These are phyloP conservation scores for Trifolium repens DNA, from an alignment of 306 rosid species.

Conservation along the genomic window DNA sequence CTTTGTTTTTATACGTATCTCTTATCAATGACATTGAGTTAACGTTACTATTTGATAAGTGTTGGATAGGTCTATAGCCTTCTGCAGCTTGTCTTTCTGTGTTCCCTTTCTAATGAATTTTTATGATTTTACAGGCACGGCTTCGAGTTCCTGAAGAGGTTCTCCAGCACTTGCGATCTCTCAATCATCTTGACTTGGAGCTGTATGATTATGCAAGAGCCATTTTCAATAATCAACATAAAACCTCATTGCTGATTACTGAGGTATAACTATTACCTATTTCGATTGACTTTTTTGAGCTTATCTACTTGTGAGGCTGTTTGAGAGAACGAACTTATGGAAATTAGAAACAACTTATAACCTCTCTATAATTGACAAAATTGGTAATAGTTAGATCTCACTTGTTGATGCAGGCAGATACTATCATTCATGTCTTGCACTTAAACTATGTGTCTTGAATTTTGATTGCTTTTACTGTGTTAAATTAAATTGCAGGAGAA, in stretches of 20 bases:
- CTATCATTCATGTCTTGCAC: constrained; percentile 19
- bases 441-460: constrained; percentile 1
- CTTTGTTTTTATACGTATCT: background rate
- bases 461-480: constrained; percentile 31
- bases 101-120: constrained; percentile 20
- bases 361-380: background rate
- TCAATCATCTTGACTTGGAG: constrained; percentile 88
- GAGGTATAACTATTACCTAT: constrained; percentile 51
- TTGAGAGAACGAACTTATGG: no score
- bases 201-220: constrained; percentile 74
- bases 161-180: constrained; percentile 65
- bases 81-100: constrained; percentile 28
- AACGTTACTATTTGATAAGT: constrained; percentile 12
- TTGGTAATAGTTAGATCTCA: constrained; percentile 22
- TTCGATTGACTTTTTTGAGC: no score
- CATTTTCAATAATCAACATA: constrained; percentile 67
- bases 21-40: constrained; percentile 27
- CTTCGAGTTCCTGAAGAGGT: constrained; percentile 64
- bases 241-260: constrained; percentile 42
- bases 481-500: constrained; percentile 61
- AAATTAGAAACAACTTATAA: no score
- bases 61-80: constrained; percentile 26
- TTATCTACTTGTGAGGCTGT: no score
- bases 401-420: background rate
- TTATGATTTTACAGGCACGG: constrained; percentile 68